These are phyloP conservation scores for Pyrenula aspistea DNA, from an alignment of 495 filamentous ascomycete species.

Conservation along the genomic window DNA sequence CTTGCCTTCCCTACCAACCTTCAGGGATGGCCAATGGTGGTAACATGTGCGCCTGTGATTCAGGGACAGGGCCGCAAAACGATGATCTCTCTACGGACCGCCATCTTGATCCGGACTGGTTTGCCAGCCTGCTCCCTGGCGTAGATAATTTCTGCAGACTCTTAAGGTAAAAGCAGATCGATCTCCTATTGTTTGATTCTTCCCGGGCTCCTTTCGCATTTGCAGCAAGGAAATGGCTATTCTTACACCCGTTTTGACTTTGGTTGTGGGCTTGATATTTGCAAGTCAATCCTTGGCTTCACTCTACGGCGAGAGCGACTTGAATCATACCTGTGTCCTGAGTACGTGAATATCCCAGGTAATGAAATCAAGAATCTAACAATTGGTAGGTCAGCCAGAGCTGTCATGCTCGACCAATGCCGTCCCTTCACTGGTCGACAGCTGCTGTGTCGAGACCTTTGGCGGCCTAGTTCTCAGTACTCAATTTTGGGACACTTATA, in stretches of 20 bases:
- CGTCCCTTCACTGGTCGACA: slow-evolving; percentile 25
- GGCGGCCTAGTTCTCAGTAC: slow-evolving; percentile 36
- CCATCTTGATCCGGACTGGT: neutral
- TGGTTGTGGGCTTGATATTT: neutral
- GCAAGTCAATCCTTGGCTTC: slow-evolving; percentile 7
- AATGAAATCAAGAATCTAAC: slow-evolving; percentile 4
- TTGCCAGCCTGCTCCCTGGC: neutral
- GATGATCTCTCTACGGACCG: neutral
- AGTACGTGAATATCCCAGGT: slow-evolving; percentile 6
- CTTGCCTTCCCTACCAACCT: neutral
- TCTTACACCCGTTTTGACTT: neutral
- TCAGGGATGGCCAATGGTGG: neutral
- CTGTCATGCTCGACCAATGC: slow-evolving; percentile 34
- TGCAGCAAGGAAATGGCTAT: neutral
- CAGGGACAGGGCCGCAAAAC: neutral
- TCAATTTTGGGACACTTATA: slow-evolving; percentile 42
- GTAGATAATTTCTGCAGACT: neutral
- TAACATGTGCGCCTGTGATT: neutral
- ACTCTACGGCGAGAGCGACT: slow-evolving; percentile 20
- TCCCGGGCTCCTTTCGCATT: neutral
- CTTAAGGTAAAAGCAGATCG: neutral
- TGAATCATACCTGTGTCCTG: slow-evolving; percentile 30
- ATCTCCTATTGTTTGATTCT: neutral
- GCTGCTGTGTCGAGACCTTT: slow-evolving; percentile 40
- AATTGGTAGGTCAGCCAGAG: slow-evolving; percentile 13